Percentiles rank a stretch among this genome's conserved stretches.
These are phyloP conservation scores for Curvularia lunata DNA, from an alignment of 2,329 filamentous ascomycete genomes.

Conservation along the genomic window DNA sequence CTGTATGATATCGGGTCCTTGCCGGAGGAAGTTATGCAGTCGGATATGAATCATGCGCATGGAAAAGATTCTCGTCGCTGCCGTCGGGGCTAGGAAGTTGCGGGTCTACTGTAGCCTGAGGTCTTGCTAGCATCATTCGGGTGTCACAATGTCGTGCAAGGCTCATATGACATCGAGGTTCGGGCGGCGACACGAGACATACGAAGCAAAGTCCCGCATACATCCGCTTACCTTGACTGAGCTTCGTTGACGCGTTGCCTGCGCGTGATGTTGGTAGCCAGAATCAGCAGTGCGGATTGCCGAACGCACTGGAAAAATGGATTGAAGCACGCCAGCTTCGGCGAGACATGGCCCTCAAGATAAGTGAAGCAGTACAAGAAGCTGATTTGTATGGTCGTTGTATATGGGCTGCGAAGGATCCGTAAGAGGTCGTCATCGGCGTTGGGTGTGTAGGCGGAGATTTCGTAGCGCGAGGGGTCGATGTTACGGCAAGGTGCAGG, in stretches of 20 bases:
- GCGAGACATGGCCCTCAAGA: background rate
- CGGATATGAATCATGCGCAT: background rate
- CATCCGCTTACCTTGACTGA: background rate
- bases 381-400: background rate
- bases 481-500: background rate
- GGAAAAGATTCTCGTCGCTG: background rate
- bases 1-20: background rate
- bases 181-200: background rate
- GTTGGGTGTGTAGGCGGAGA: slow-evolving; percentile 1
- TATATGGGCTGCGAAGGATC: background rate
- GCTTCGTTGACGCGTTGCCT: background rate
- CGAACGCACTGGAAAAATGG: background rate
- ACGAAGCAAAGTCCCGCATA: background rate
- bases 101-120: background rate
- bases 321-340: background rate
- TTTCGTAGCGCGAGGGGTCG: background rate
- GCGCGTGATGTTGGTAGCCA: background rate
- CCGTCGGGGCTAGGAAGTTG: background rate
- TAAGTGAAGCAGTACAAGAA: background rate
- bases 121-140: background rate
- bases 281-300: background rate
- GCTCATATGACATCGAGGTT: background rate
- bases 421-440: background rate
- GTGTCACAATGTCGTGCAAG: background rate
- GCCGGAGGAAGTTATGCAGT: background rate